Evolutionary conservation across 208 protist genomes (phyloP).

Genomic region (Leishmania martiniquensis): DNA sequence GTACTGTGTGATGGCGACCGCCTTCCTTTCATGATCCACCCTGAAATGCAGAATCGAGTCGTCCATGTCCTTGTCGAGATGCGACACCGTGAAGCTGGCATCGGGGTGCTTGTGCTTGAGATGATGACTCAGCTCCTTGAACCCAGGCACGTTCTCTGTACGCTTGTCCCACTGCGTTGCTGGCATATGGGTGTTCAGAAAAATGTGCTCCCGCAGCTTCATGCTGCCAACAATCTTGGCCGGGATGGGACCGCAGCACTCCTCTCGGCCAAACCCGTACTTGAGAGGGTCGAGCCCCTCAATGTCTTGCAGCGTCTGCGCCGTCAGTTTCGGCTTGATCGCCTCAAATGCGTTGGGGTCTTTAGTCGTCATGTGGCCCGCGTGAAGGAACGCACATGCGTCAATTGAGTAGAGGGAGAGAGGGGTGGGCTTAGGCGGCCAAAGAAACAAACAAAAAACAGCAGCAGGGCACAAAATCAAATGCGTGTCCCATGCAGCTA

Average conservation of each 20-base stretch:
- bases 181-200: constrained; percentile 66
- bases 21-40: constrained; percentile 36
- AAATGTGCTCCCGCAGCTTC: constrained; percentile 77
- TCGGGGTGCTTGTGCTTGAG: constrained; percentile 38
- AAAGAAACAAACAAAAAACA: background rate
- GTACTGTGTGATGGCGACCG: constrained; percentile 70
- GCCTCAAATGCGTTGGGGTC: constrained; percentile 65
- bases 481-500: no score
- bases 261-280: constrained; percentile 82
- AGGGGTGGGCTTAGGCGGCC: background rate
- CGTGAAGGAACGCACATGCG: background rate
- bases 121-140: constrained; percentile 37
- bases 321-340: constrained; percentile 53
- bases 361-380: background rate
- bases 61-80: constrained; percentile 46
- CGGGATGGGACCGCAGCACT: constrained; percentile 84
- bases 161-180: constrained; percentile 66
- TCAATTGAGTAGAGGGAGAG: background rate
- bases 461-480: no score
- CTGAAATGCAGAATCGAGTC: constrained; percentile 68
- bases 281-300: constrained; percentile 78
- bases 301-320: constrained; percentile 81
- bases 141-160: constrained; percentile 73
- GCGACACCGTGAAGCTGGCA: constrained; percentile 50
- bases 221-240: constrained; percentile 80